These are phyloP conservation scores for Trametes gibbosa DNA, from an alignment of 768 basidiomycete genomes.

Conservation along the genomic window DNA sequence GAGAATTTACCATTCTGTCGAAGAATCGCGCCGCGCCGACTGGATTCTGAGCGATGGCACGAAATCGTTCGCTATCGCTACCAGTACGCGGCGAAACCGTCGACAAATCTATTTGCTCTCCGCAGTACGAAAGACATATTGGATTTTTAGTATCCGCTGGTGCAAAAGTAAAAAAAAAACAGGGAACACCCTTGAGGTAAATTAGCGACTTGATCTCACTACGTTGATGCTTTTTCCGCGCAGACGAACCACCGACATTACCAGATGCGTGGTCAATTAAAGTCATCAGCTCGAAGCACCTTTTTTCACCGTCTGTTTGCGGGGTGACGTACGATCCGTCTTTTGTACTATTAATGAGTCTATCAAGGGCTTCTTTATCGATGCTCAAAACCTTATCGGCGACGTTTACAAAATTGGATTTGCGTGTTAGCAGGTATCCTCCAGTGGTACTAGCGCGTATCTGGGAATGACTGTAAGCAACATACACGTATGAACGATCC, in stretches of 20 bases:
- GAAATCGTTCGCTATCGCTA: not conserved
- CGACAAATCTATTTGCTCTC: not conserved
- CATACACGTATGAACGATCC: constrained; percentile 35
- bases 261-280: constrained; percentile 36
- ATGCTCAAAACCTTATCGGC: constrained; percentile 16
- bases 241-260: constrained; percentile 25
- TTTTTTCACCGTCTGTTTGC: constrained; percentile 28
- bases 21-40: not conserved
- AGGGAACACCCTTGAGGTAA: constrained; percentile 5
- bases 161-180: constrained; percentile 38
- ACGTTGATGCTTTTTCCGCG: too few species aligned
- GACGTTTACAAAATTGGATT: constrained; percentile 18
- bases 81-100: not conserved
- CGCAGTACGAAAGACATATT: not conserved
- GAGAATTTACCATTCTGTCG: not conserved
- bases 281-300: constrained; percentile 34
- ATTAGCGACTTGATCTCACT: constrained; percentile 24
- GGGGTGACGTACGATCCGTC: not conserved
- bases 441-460: constrained; percentile 29
- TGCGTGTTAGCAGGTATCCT: constrained; percentile 26
- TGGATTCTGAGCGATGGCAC: not conserved
- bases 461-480: constrained; percentile 40
- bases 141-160: constrained; percentile 30
- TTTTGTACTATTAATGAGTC: not conserved
- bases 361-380: constrained; percentile 2